phyloP scores from a whole-genome alignment of 768 basidiomycete species.

The Russula olivacea region DNA sequence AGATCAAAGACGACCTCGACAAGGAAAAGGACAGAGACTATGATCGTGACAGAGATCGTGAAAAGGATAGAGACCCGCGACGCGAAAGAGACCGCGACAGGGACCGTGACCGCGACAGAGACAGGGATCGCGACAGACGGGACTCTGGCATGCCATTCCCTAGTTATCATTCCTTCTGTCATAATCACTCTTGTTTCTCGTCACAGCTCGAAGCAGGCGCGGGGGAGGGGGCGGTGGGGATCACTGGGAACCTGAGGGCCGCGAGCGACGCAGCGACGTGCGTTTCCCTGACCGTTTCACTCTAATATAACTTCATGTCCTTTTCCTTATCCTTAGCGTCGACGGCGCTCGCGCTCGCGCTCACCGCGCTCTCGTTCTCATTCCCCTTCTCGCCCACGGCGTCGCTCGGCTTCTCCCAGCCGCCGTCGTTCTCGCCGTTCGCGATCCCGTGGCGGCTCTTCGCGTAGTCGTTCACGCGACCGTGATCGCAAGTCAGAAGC shows the following conservation, averaged over 20 bases:
- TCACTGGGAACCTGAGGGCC: constrained; percentile 80
- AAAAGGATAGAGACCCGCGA: constrained; percentile 44
- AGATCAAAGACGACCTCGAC: constrained; percentile 65
- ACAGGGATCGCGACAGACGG: constrained; percentile 45
- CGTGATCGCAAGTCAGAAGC: constrained; percentile 59
- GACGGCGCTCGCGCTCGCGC: constrained; percentile 46
- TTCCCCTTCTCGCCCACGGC: constrained; percentile 63
- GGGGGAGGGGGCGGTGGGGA: constrained; percentile 45
- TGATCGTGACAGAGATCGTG: constrained; percentile 40
- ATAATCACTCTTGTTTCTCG: constrained; percentile 26
- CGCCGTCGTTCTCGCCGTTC: constrained; percentile 56
- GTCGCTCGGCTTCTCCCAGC: constrained; percentile 55
- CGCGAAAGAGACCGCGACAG: constrained; percentile 43
- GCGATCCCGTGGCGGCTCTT: constrained; percentile 47
- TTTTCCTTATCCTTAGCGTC: constrained; percentile 14
- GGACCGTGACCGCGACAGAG: constrained; percentile 39
- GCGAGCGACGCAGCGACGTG: constrained; percentile 62
- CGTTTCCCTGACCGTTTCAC: background rate
- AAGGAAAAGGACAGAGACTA: constrained; percentile 50
- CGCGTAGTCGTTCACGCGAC: constrained; percentile 56
- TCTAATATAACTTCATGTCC: background rate
- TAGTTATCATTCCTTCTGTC: background rate
- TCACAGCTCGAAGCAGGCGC: constrained; percentile 41
- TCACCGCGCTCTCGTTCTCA: constrained; percentile 47
- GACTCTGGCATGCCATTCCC: constrained; percentile 46